Evolutionary conservation across 2,329 filamentous ascomycete genomes (phyloP).

Genomic region (Aureobasidium sp.): DNA sequence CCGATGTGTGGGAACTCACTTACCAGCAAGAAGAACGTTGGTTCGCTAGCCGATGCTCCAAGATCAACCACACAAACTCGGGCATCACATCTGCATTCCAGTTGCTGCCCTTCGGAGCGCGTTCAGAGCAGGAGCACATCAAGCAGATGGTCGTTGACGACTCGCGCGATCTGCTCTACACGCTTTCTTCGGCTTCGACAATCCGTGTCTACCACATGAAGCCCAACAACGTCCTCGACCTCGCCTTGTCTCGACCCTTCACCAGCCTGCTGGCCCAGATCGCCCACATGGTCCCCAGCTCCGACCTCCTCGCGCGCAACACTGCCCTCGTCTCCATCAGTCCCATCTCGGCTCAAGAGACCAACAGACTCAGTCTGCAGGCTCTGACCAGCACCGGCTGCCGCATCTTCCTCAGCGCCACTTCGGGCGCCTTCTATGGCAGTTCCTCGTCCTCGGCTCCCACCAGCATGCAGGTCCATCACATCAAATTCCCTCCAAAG

Average conservation of each 20-base stretch:
- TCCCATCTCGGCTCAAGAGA: constrained; percentile 71
- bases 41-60: constrained; percentile 84
- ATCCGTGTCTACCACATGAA: constrained; percentile 90
- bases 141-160: constrained; percentile 82
- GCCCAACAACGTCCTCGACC: constrained; percentile 44
- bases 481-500: constrained; percentile 84
- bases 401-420: constrained; percentile 85
- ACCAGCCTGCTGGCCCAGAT: constrained; percentile 59
- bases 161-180: constrained; percentile 80
- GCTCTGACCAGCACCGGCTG: constrained; percentile 86
- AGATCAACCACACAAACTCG: constrained; percentile 77
- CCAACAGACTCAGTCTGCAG: constrained; percentile 79
- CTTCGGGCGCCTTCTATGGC: constrained; percentile 63
- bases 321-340: constrained; percentile 78
- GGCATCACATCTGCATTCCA: constrained; percentile 52
- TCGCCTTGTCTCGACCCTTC: constrained; percentile 51
- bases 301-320: constrained; percentile 60
- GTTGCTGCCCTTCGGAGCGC: constrained; percentile 44
- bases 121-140: constrained; percentile 50
- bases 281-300: constrained; percentile 70
- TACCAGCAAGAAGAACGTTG: constrained; percentile 97
- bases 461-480: constrained; percentile 95
- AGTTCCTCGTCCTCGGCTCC: constrained; percentile 57
- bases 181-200: constrained; percentile 77
- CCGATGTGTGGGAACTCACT: constrained; percentile 86